Percentiles rank a stretch among this genome's conserved stretches.
Conservation (phyloP, 2,329 filamentous ascomycete species). For the Pestalotiopsis fici region DNA sequence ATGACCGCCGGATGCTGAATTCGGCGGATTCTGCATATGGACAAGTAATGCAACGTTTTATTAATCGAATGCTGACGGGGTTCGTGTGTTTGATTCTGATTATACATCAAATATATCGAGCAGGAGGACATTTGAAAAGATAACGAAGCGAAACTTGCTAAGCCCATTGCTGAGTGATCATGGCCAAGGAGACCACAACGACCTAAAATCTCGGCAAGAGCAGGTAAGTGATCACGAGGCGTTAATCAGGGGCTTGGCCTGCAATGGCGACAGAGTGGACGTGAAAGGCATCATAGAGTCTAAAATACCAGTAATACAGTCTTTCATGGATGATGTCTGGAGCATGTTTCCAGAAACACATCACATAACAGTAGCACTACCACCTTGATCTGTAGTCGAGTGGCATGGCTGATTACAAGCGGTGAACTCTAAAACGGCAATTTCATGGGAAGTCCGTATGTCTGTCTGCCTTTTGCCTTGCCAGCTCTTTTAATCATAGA, state of each 20-base stretch:
- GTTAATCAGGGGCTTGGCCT: not conserved
- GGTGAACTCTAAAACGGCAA: not conserved
- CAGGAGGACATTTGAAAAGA: not conserved
- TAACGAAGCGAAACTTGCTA: not conserved
- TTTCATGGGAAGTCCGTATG: not conserved
- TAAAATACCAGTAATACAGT: not conserved
- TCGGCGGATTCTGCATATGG: not conserved
- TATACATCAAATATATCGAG: not conserved
- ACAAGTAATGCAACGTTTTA: too few relatives aligned
- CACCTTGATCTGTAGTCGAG: not conserved
- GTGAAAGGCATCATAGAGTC: constrained; percentile 1
- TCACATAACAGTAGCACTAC: not conserved
- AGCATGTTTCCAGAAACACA: not conserved
- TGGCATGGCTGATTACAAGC: not conserved
- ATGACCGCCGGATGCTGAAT: not conserved
- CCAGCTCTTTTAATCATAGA: too few relatives aligned
- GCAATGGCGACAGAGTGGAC: constrained; percentile 2
- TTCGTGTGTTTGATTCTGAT: not conserved
- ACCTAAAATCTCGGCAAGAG: not conserved
- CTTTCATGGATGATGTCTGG: not conserved
- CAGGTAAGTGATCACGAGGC: not conserved
- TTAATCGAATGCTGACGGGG: too few relatives aligned
- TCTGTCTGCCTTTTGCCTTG: not conserved
- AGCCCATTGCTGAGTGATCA: not conserved
- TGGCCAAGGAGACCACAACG: not conserved